Evolutionary conservation across 2,329 filamentous ascomycete species (phyloP), one percentile per base, ranked within the genome.

Genomic region (Orbilia brochopaga): DNA sequence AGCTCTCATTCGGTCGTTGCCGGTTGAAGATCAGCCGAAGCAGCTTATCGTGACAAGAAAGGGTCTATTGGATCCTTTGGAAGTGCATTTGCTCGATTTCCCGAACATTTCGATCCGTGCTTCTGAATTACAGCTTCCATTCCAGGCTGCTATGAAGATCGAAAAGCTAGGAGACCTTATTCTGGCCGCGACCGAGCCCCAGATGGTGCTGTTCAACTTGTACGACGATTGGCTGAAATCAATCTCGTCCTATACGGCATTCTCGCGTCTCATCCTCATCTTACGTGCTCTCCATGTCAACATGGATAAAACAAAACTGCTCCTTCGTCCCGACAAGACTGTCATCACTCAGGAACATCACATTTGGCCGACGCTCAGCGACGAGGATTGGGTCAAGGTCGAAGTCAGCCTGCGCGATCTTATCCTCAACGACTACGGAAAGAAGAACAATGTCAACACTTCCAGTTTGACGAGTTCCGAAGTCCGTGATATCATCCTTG

Each of bases 101-200:
- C 94, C 94, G 61, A 99, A 99, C 79, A 99, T 99, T 75, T 97
- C 94, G 1, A 99, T 99, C 76, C 90, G 94, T 76, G 94, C 94
- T 10, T 99, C 94, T 0, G 94, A 99, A 80, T 82, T 99, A 76
- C 94, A 99, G 80, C 83, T 99, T 74, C 94, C 94, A 1, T 99
- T 99, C 90, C 95, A 99, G 81, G 94, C 94, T 62, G 95, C 95
- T 0, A 99, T 99, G 93, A 99, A 99, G 84, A 92, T 99, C 1
- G 94, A 99, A 82, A 99, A 99, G 81, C 86, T 99, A 51, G 95
- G 93, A 75, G 95, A 99, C 81, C 97, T 99, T 93, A 99, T 99
- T 77, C 83, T 99, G 51, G 89, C 92, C 76, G 95, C 94, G 1
- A 99, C 94, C 0, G 94, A 97, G 79, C 94, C 94, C n/a, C 94